phyloP scores from a whole-genome alignment of 306 rosid genomes.

The Fragaria nilgerrensis region DNA sequence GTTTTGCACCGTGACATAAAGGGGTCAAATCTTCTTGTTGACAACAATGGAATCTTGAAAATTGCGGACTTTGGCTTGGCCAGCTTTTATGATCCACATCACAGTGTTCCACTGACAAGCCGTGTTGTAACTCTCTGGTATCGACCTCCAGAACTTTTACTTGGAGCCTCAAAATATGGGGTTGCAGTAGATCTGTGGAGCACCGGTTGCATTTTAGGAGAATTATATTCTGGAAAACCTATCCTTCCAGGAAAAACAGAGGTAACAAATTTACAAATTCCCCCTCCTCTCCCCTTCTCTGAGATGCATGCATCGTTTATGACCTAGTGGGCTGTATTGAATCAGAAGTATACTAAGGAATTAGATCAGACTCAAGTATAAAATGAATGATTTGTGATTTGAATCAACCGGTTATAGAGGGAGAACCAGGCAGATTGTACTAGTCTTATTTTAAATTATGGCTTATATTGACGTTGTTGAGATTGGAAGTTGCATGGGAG shows the following conservation, averaged over 20 bases:
- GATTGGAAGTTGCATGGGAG: not conserved
- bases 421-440: too few relatives aligned
- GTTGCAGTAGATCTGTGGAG: constrained; percentile 98
- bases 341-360: not conserved
- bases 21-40: constrained; percentile 92
- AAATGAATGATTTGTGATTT: not conserved
- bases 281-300: not conserved
- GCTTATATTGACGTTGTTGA: not conserved
- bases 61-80: constrained; percentile 98
- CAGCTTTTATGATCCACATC: constrained; percentile 62
- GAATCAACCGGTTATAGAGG: too few relatives aligned
- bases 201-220: constrained; percentile 91
- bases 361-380: not conserved
- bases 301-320: constrained; percentile 8
- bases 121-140: constrained; percentile 98
- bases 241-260: constrained; percentile 95
- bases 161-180: constrained; percentile 85
- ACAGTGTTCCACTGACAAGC: constrained; percentile 66
- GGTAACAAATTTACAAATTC: constrained; percentile 41
- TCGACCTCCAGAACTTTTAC: constrained; percentile 94
- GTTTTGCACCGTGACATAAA: constrained; percentile 96
- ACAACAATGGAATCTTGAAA: constrained; percentile 74
- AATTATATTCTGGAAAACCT: constrained; percentile 81
- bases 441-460: not conserved
- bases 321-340: constrained; percentile 1